A percentile compares a stretch with the other conserved stretches of the same genome.
Evolutionary conservation across 2,329 filamentous ascomycete genomes (phyloP).

Genomic region (Fusarium concolor): DNA sequence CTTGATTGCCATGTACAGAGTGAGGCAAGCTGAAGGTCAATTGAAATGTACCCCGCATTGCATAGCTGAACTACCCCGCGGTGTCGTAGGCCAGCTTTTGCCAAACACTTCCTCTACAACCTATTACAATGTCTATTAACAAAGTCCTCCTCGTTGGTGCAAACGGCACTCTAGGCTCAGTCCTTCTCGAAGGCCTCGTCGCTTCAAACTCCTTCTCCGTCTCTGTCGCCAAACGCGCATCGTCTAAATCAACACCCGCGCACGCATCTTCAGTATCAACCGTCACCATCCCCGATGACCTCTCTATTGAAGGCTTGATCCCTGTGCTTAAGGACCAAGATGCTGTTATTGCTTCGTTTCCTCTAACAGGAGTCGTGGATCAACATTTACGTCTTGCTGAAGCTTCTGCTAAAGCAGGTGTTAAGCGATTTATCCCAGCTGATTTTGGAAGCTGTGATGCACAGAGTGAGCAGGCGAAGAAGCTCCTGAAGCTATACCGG

Average conservation of each 20-base stretch:
- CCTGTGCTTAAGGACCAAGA: conserved; percentile 66
- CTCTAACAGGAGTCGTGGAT: conserved; percentile 58
- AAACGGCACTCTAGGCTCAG: conserved; percentile 55
- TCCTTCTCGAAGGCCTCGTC: conserved; percentile 54
- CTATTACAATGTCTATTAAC: conserved; percentile 41
- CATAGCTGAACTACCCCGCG: conserved; percentile 26
- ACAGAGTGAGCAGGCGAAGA: conserved; percentile 50
- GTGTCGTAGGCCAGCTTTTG: background rate
- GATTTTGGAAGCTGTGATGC: conserved; percentile 63
- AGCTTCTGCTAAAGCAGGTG: conserved; percentile 68
- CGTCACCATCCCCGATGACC: conserved; percentile 46
- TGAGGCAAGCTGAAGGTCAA: background rate
- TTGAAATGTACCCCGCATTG: conserved; percentile 23
- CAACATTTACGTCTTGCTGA: conserved; percentile 63
- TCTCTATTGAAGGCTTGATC: conserved; percentile 54
- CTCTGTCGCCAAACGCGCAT: conserved; percentile 64
- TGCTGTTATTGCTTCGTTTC: conserved; percentile 61
- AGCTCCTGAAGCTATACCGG: conserved; percentile 50
- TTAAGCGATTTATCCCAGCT: conserved; percentile 70
- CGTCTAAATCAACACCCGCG: conserved; percentile 47
- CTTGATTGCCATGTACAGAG: background rate
- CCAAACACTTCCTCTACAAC: background rate
- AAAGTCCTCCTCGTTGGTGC: conserved; percentile 52
- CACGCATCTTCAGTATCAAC: conserved; percentile 34
- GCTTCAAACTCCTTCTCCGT: conserved; percentile 58